These are phyloP conservation scores for Protomyces arabidopsidicola DNA, from an alignment of 1,139 yeast species.

Conservation along the genomic window DNA sequence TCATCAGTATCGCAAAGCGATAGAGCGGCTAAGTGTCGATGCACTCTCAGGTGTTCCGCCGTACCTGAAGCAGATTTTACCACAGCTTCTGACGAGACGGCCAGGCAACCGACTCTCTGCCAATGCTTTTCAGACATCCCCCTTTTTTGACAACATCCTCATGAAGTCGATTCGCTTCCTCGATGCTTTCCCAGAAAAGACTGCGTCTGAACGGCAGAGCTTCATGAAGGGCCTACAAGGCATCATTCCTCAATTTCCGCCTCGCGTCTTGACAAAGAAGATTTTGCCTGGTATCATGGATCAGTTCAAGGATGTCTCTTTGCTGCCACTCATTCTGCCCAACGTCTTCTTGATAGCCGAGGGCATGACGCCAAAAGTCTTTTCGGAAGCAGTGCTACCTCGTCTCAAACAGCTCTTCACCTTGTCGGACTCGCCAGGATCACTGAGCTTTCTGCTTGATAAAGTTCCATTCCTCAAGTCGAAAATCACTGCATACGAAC, in stretches of 20 bases:
- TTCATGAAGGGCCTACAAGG: slow-evolving; percentile 63
- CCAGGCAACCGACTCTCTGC: slow-evolving; percentile 46
- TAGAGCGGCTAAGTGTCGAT: slow-evolving; percentile 36
- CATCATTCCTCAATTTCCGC: slow-evolving; percentile 66
- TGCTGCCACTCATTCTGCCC: slow-evolving; percentile 54
- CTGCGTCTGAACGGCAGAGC: slow-evolving; percentile 59
- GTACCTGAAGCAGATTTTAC: slow-evolving; percentile 38
- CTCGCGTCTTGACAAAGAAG: slow-evolving; percentile 62
- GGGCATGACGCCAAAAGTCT: slow-evolving; percentile 66
- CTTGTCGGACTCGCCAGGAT: slow-evolving; percentile 48
- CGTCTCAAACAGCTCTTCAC: slow-evolving; percentile 40
- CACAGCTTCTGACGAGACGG: slow-evolving; percentile 44
- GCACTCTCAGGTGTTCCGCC: slow-evolving; percentile 8
- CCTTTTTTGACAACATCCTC: slow-evolving; percentile 72
- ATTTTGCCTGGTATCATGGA: slow-evolving; percentile 65
- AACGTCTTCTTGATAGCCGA: slow-evolving; percentile 63
- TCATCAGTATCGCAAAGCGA: slow-evolving; percentile 37
- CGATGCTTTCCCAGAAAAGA: slow-evolving; percentile 77
- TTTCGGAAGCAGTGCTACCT: slow-evolving; percentile 65
- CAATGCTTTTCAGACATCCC: slow-evolving; percentile 51
- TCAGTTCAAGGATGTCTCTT: slow-evolving; percentile 46
- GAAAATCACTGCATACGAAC: slow-evolving; percentile 48
- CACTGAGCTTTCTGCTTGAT: slow-evolving; percentile 53
- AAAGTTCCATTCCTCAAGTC: slow-evolving; percentile 52
- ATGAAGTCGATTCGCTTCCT: slow-evolving; percentile 76